Evolutionary conservation across 2,329 filamentous ascomycete genomes (phyloP).

Genomic region (Fusarium agapanthi): DNA sequence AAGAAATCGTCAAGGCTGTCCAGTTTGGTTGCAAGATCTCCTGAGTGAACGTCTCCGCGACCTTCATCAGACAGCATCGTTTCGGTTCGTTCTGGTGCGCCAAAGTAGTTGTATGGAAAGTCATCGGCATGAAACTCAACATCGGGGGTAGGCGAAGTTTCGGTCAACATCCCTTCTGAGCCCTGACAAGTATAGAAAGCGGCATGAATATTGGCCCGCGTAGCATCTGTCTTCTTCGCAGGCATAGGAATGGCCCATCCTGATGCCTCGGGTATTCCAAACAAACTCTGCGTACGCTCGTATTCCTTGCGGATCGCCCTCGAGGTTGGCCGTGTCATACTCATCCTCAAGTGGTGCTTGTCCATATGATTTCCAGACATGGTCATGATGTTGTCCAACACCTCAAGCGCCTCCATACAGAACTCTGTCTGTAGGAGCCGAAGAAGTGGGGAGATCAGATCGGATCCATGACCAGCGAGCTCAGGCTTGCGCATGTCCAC

Average conservation of each 20-base stretch:
- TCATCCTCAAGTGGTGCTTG: conserved; percentile 95
- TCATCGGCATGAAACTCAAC: conserved; percentile 95
- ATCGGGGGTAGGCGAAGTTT: conserved; percentile 78
- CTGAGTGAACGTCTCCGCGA: conserved; percentile 71
- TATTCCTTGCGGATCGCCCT: conserved; percentile 92
- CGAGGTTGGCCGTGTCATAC: conserved; percentile 90
- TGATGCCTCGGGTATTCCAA: conserved; percentile 94
- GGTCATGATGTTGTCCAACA: conserved; percentile 94
- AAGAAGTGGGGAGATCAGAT: conserved; percentile 91
- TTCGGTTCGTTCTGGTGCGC: conserved; percentile 75
- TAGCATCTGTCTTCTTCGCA: conserved; percentile 86
- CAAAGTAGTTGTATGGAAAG: conserved; percentile 82
- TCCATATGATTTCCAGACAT: conserved; percentile 94
- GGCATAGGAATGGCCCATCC: conserved; percentile 97
- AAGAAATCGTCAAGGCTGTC: conserved; percentile 86
- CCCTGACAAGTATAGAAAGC: conserved; percentile 94
- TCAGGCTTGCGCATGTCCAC: conserved; percentile 94
- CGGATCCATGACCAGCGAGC: conserved; percentile 89
- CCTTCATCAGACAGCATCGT: conserved; percentile 93
- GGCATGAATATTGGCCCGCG: conserved; percentile 90
- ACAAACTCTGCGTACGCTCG: conserved; percentile 90
- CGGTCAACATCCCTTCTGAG: conserved; percentile 64
- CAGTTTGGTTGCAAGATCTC: conserved; percentile 82
- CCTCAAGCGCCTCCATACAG: conserved; percentile 89
- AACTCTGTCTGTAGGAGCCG: conserved; percentile 91